Conservation (phyloP, 2,329 filamentous ascomycete species). For the Tympanopsis confertula region DNA sequence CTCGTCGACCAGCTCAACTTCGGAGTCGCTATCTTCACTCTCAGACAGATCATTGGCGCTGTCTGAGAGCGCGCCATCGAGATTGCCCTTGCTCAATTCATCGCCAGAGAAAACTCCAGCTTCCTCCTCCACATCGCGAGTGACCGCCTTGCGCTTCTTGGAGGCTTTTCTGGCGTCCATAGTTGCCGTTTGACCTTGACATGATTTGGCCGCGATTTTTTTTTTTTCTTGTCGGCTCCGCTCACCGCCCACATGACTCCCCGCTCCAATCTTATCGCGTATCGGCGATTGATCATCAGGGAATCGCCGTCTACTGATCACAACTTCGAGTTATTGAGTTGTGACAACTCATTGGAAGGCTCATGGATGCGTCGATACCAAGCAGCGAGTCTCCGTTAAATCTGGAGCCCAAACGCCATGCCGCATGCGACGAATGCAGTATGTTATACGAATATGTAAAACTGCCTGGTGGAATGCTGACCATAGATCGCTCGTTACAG, state of each 20-base stretch:
- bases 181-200: slow-evolving; percentile 1
- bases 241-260: slow-evolving; percentile 23
- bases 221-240: slow-evolving; percentile 4
- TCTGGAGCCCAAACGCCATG: slow-evolving; percentile 31
- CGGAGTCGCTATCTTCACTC: slow-evolving; percentile 40
- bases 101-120: slow-evolving; percentile 43
- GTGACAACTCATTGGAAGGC: too few species aligned
- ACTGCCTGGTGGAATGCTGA: slow-evolving; percentile 5
- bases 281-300: background rate
- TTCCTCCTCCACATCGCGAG: slow-evolving; percentile 34
- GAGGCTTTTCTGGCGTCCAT: slow-evolving; percentile 24
- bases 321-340: too few species aligned
- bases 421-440: slow-evolving; percentile 35
- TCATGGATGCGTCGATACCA: too few species aligned
- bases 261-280: slow-evolving; percentile 8
- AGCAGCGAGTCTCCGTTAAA: too few species aligned
- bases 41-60: slow-evolving; percentile 15
- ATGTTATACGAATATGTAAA: slow-evolving; percentile 11
- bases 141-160: slow-evolving; percentile 56
- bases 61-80: slow-evolving; percentile 44
- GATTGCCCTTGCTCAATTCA: slow-evolving; percentile 41
- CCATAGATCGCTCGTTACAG: slow-evolving; percentile 13
- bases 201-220: slow-evolving; percentile 4
- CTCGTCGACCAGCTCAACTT: slow-evolving; percentile 35
- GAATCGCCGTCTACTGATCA: too few species aligned